Conservation (phyloP, 345 rosid genomes). For the Eucalyptus regnans region DNA sequence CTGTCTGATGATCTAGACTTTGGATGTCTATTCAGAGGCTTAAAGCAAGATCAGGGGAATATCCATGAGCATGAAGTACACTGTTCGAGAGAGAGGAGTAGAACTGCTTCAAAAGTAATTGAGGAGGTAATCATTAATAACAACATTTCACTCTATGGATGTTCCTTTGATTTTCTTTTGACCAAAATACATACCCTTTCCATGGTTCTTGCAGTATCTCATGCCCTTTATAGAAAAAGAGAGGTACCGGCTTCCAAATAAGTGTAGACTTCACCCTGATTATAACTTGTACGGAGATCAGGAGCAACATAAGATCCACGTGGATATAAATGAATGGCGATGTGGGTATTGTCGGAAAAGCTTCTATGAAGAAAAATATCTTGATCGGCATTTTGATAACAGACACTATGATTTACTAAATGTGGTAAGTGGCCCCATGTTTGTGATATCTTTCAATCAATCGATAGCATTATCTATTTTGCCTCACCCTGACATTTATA, state of each 20-base stretch:
- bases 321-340: conserved; percentile 47
- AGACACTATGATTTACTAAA: conserved; percentile 46
- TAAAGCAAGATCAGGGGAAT: conserved; percentile 7
- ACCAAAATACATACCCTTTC: background rate
- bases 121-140: conserved; percentile 25
- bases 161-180: background rate
- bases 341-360: conserved; percentile 61
- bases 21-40: conserved; percentile 9
- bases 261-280: conserved; percentile 42
- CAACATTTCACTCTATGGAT: background rate
- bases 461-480: background rate
- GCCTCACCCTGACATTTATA: background rate
- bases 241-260: conserved; percentile 22
- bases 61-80: conserved; percentile 35
- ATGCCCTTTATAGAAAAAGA: conserved; percentile 55
- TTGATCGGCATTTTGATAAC: conserved; percentile 55
- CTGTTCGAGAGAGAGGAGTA: conserved; percentile 69
- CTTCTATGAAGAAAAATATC: conserved; percentile 52
- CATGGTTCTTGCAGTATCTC: conserved; percentile 29
- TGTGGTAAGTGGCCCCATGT: conserved; percentile 21
- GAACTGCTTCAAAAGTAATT: conserved; percentile 45
- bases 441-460: background rate
- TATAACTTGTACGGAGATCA: conserved; percentile 58
- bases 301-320: conserved; percentile 45
- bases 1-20: background rate